Conservation (phyloP, 495 filamentous ascomycete genomes). For the Schizothecium vesticola region DNA sequence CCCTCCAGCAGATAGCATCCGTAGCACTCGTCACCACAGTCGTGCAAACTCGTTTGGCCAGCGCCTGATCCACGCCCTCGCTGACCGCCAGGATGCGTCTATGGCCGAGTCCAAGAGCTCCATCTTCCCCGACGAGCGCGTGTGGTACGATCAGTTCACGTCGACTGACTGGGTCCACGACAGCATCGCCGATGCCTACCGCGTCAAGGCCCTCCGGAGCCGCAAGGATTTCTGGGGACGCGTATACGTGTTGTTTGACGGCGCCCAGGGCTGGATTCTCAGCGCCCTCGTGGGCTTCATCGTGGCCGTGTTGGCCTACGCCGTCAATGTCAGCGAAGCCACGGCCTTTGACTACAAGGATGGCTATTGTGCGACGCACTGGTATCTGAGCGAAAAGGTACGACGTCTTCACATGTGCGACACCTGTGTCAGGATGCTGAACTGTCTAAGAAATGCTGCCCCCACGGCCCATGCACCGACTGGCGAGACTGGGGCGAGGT, state of each 20-base stretch:
- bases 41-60: conserved; percentile 58
- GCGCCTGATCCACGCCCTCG: conserved; percentile 47
- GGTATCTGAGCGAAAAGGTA: conserved; percentile 65
- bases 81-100: conserved; percentile 41
- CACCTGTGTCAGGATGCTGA: background rate
- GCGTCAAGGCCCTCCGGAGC: conserved; percentile 73
- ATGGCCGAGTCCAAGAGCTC: conserved; percentile 56
- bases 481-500: conserved; percentile 76
- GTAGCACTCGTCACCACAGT: conserved; percentile 57
- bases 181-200: conserved; percentile 88
- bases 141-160: conserved; percentile 99
- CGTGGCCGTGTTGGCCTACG: conserved; percentile 80
- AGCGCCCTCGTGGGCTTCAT: conserved; percentile 86
- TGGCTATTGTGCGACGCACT: conserved; percentile 71
- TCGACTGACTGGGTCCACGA: conserved; percentile 99
- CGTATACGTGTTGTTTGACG: conserved; percentile 70
- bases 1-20: conserved; percentile 35
- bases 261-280: conserved; percentile 90
- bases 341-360: conserved; percentile 85
- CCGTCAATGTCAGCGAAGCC: conserved; percentile 80
- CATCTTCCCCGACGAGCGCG: conserved; percentile 70
- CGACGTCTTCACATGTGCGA: conserved; percentile 3
- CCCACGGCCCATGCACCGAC: conserved; percentile 58
- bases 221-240: conserved; percentile 82
- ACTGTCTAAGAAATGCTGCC: conserved; percentile 58